phyloP scores from a whole-genome alignment of 345 rosid genomes.

The Anastatica hierochuntica region DNA sequence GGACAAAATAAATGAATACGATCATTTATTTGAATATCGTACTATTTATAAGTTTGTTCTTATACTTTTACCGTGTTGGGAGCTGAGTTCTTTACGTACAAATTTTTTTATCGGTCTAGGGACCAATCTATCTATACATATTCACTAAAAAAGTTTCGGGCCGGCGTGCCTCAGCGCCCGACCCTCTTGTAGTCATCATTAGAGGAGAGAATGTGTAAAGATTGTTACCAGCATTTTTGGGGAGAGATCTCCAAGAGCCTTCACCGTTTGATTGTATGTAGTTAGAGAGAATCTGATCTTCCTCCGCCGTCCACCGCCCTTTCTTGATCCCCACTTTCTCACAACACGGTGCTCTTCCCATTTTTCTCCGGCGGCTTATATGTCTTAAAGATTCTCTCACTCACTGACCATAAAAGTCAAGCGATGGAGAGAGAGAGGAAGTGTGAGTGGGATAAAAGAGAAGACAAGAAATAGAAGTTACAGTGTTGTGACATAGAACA shows the following conservation, averaged over 20 bases:
- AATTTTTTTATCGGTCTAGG: too few relatives aligned
- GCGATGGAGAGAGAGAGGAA: not conserved
- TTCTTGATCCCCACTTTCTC: conserved; percentile 28
- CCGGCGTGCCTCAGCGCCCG: too few relatives aligned
- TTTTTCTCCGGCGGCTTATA: conserved; percentile 45
- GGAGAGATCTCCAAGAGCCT: conserved; percentile 35
- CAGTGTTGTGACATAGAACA: not conserved
- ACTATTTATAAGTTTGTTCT: too few relatives aligned
- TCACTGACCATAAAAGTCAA: conserved; percentile 3
- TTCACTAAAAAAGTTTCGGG: too few relatives aligned
- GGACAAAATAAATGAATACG: too few relatives aligned
- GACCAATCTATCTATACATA: too few relatives aligned
- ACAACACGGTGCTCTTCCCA: conserved; percentile 35
- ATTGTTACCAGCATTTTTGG: conserved; percentile 27
- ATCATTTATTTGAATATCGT: too few relatives aligned
- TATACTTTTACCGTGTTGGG: too few relatives aligned
- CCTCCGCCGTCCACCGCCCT: conserved; percentile 34
- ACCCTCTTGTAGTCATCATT: too few relatives aligned
- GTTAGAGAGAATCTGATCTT: conserved; percentile 22
- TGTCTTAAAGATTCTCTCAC: conserved; percentile 14
- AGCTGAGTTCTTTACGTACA: too few relatives aligned
- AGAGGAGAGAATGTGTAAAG: not conserved
- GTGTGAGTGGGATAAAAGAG: not conserved
- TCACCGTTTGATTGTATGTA: conserved; percentile 28
- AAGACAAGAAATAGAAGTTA: conserved; percentile 4